Evolutionary conservation across 1,284 basidiomycete species (phyloP).

Genomic region (Trametes versicolor): DNA sequence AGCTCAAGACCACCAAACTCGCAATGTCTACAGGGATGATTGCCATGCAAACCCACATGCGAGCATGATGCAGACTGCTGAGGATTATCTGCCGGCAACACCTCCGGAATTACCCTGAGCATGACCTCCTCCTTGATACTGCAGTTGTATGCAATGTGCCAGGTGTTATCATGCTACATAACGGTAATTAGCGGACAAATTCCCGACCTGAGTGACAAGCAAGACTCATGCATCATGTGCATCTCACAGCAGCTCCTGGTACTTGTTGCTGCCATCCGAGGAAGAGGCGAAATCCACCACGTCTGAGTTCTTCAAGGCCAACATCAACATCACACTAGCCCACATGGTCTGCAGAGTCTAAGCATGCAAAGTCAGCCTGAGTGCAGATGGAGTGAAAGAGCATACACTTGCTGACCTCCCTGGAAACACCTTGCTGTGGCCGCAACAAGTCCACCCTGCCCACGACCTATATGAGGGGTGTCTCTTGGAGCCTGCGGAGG

Average conservation of each 20-base stretch:
- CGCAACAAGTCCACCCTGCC: neutral
- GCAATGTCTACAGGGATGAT: slow-evolving; percentile 40
- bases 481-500: neutral
- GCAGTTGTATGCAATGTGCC: slow-evolving; percentile 42
- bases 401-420: neutral
- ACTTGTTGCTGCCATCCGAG: neutral
- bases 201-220: too few species aligned
- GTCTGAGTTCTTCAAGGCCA: too few species aligned
- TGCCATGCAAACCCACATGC: slow-evolving; percentile 21
- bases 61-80: slow-evolving; percentile 43
- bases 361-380: neutral
- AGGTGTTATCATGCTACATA: slow-evolving; percentile 21
- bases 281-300: neutral
- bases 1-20: slow-evolving; percentile 39
- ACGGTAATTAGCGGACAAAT: too few species aligned
- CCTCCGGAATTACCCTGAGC: slow-evolving; percentile 39
- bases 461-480: neutral
- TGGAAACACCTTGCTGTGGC: neutral
- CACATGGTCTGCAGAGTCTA: neutral
- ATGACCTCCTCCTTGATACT: slow-evolving; percentile 40
- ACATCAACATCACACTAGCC: too few species aligned
- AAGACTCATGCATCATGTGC: too few species aligned
- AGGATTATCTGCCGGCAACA: slow-evolving; percentile 47
- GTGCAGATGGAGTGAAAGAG: neutral
- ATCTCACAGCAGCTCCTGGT: too few species aligned